Conservation (phyloP, 2,329 filamentous ascomycete species). For the Trichoderma lentiforme region DNA sequence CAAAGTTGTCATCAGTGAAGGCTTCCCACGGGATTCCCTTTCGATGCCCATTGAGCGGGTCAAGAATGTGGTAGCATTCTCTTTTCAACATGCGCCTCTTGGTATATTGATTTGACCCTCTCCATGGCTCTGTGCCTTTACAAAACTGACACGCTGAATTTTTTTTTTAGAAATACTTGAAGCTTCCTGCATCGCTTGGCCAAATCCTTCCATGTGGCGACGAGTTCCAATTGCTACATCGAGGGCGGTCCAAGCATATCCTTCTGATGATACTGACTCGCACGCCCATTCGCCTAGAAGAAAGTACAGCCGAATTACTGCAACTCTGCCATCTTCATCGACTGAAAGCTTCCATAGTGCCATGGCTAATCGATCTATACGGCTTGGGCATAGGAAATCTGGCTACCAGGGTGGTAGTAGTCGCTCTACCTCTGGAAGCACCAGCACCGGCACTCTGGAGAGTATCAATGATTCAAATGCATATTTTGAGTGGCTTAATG, state of each 20-base stretch:
- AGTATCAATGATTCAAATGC: slow-evolving; percentile 25
- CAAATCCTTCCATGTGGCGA: slow-evolving; percentile 68
- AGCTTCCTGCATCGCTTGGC: slow-evolving; percentile 73
- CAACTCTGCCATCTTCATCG: neutral
- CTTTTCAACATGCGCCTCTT: slow-evolving; percentile 80
- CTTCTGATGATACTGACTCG: slow-evolving; percentile 48
- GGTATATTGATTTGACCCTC: slow-evolving; percentile 43
- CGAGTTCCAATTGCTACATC: slow-evolving; percentile 42
- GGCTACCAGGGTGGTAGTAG: neutral
- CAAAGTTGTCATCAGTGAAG: slow-evolving; percentile 72
- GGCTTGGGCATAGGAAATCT: neutral
- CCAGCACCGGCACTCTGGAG: slow-evolving; percentile 19
- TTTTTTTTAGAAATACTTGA: slow-evolving; percentile 61
- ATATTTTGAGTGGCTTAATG: slow-evolving; percentile 30
- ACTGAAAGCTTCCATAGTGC: neutral
- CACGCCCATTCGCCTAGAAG: slow-evolving; percentile 62
- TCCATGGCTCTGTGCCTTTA: too few relatives aligned
- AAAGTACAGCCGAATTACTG: slow-evolving; percentile 19
- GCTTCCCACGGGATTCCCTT: slow-evolving; percentile 55
- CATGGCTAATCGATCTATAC: neutral
- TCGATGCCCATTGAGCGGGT: slow-evolving; percentile 59
- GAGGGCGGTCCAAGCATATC: slow-evolving; percentile 40
- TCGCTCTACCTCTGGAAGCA: slow-evolving; percentile 7
- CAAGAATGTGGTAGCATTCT: slow-evolving; percentile 72
- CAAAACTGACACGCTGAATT: neutral